Evolutionary conservation across 495 filamentous ascomycete species (phyloP), one percentile per base, ranked within the genome.

Genomic region (Ramalina intermedia): DNA sequence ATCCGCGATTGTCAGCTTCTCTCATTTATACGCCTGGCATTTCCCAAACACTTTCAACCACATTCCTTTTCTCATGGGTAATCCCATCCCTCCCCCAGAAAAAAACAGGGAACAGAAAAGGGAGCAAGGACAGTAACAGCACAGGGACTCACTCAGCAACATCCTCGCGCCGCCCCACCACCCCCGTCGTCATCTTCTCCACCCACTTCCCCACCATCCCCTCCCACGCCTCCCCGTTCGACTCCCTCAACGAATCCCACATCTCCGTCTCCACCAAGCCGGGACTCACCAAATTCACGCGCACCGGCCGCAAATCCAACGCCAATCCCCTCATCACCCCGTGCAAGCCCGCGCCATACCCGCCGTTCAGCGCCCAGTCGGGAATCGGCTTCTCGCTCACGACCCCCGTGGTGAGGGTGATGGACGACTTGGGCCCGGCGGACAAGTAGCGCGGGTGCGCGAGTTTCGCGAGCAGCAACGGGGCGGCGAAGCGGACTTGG

Each of bases 261-360:
- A 80, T 37, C 52, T 70, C 67, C 37, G 80, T 85, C 27, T 71
- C 47, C 14, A 84, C 69, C 21, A 59, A 57, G 0, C 80, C 80
- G 0, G 77, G 75, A 46, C 62, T 60, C 1, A 84, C 75, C 1
- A 64, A 52, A 59, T 84, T 85, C 23, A 81, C 75, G 3, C 81
- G 61, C 0, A 82, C 54, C 0, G 81, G 81, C 47, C 59, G 61
- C 44, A 85, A 48, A 41, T 79, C 76, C 3, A 82, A 50, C 6
- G 80, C 80, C 16, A 84, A 54, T 11, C 66, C 71, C 1, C 69
- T 62, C 52, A 63, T 62, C 37, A 80, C 50, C 11, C 70, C 72
- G 51, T 46, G 63, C 13, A 61, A 48, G 39, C 58, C 68, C 5
- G 54, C 57, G 2, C 61, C 69, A 46, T 61, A 63, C 41, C 54